Conservation (phyloP, 768 basidiomycete species). For the Lactarius sp. region DNA sequence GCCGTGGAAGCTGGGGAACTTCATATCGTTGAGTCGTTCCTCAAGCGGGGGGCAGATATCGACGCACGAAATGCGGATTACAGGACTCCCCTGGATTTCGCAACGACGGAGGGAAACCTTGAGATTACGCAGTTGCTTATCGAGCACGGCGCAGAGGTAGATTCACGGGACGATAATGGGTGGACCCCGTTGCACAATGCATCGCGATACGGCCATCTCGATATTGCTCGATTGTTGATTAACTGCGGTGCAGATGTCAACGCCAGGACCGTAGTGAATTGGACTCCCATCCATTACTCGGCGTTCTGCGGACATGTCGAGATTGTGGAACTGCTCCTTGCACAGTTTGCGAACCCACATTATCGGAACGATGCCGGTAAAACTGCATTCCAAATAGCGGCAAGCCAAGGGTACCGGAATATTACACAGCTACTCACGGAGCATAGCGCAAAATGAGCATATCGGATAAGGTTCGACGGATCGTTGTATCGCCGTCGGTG, state of each 20-base stretch:
- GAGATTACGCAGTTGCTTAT: background rate
- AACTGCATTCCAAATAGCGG: background rate
- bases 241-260: constrained; percentile 2
- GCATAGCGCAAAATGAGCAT: background rate
- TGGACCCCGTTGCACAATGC: constrained; percentile 12
- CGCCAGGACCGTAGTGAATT: background rate
- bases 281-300: constrained; percentile 7
- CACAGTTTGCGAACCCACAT: background rate
- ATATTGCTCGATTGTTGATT: background rate
- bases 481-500: background rate
- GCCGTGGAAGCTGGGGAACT: background rate
- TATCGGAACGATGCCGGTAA: background rate
- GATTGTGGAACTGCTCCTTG: background rate
- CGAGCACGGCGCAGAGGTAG: background rate
- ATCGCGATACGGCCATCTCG: background rate
- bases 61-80: background rate
- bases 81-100: background rate
- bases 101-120: background rate
- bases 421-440: background rate
- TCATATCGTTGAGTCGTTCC: background rate
- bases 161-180: background rate
- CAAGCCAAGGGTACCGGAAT: background rate
- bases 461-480: background rate
- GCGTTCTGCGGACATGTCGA: background rate
- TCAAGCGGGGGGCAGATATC: background rate